A percentile compares a stretch with the other conserved stretches of the same genome.
Evolutionary conservation across 768 basidiomycete genomes (phyloP).

Genomic region (Termitomyces bulborhizus): DNA sequence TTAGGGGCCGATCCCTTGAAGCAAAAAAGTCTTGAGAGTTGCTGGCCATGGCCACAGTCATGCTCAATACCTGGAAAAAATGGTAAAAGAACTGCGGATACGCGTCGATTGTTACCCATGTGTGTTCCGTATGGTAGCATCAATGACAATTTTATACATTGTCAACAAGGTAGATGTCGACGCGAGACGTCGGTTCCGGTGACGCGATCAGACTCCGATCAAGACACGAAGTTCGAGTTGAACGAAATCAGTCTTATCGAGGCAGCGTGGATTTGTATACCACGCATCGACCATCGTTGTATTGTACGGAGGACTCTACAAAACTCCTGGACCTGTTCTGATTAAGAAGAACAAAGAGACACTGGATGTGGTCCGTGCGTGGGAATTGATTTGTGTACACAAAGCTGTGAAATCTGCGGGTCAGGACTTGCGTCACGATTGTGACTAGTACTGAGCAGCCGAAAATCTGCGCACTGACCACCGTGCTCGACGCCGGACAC

Average conservation of each 20-base stretch:
- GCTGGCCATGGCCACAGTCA: background rate
- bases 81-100: background rate
- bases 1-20: background rate
- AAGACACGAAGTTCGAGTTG: no score
- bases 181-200: background rate
- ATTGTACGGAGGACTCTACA: no score
- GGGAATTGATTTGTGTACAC: constrained; percentile 24
- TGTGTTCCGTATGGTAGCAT: background rate
- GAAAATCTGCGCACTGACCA: constrained; percentile 38
- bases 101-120: background rate
- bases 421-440: constrained; percentile 26
- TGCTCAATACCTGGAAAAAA: background rate
- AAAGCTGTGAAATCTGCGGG: constrained; percentile 22
- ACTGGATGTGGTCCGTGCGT: constrained; percentile 32
- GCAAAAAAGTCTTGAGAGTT: background rate
- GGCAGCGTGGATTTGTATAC: background rate
- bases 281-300: background rate
- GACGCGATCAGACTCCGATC: constrained; percentile 1
- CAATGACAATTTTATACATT: background rate
- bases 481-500: constrained; percentile 23
- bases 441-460: constrained; percentile 17
- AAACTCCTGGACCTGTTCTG: background rate
- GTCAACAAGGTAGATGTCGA: background rate
- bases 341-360: background rate
- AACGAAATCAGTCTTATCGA: background rate